Conservation (phyloP, 192 early-diverging fungal genomes). For the Radiomyces spectabilis region DNA sequence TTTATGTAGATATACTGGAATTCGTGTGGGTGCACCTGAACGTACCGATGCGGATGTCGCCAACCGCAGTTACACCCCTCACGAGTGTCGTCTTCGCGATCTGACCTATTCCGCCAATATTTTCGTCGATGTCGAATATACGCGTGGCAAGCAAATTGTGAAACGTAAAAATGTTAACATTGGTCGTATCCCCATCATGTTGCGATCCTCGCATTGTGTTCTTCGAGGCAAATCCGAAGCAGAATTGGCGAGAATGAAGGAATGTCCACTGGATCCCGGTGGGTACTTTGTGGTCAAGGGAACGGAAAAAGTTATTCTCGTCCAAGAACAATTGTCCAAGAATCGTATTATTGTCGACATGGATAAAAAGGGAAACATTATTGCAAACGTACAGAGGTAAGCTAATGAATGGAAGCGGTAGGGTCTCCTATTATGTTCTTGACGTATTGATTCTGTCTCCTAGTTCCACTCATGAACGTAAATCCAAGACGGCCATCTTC, state of each 20-base stretch:
- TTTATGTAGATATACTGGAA: slow-evolving; percentile 68
- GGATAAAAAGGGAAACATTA: slow-evolving; percentile 74
- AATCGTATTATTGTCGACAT: slow-evolving; percentile 95
- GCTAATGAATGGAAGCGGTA: neutral
- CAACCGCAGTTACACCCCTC: slow-evolving; percentile 75
- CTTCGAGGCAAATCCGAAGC: slow-evolving; percentile 68
- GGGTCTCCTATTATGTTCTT: too few species aligned
- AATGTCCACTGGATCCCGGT: slow-evolving; percentile 95
- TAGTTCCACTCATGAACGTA: slow-evolving; percentile 88
- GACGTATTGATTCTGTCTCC: neutral
- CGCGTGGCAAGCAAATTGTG: slow-evolving; percentile 73
- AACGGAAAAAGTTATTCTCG: slow-evolving; percentile 93
- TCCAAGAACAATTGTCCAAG: slow-evolving; percentile 98
- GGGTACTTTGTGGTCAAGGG: slow-evolving; percentile 97
- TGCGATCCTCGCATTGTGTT: slow-evolving; percentile 79
- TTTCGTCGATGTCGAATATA: slow-evolving; percentile 90
- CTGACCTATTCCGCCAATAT: slow-evolving; percentile 92
- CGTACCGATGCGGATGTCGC: slow-evolving; percentile 67
- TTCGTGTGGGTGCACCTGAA: slow-evolving; percentile 78
- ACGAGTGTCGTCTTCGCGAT: slow-evolving; percentile 95
- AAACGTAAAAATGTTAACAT: slow-evolving; percentile 76
- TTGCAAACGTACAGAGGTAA: slow-evolving; percentile 76
- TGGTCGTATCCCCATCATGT: slow-evolving; percentile 95
- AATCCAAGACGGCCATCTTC: slow-evolving; percentile 85
- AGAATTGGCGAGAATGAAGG: slow-evolving; percentile 81